phyloP scores from a whole-genome alignment of 805 yeast species.

The Tetrapisispora iriomotensis region DNA sequence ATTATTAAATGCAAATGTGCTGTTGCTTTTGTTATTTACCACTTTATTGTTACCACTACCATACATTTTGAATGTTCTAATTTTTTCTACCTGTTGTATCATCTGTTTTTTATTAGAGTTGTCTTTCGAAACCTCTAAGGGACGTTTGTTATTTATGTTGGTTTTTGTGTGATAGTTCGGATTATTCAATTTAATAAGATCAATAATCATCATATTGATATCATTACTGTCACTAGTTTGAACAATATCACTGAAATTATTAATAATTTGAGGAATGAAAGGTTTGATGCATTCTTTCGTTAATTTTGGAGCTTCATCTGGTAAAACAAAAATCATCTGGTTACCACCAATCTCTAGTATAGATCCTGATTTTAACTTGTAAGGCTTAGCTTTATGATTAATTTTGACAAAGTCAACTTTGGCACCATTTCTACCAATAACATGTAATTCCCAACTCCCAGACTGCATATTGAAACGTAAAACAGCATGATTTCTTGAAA shows the following conservation, averaged over 20 bases:
- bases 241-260: background rate
- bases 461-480: constrained; percentile 64
- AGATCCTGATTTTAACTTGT: constrained; percentile 68
- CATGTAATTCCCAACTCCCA: constrained; percentile 75
- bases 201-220: background rate
- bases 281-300: constrained; percentile 31
- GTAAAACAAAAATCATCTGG: constrained; percentile 96
- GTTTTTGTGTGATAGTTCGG: no score
- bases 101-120: constrained; percentile 5
- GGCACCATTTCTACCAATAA: constrained; percentile 87
- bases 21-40: constrained; percentile 1
- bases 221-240: background rate
- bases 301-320: constrained; percentile 70
- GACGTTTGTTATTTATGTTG: background rate
- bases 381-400: constrained; percentile 32
- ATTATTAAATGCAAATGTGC: background rate
- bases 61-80: constrained; percentile 28
- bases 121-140: background rate
- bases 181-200: background rate
- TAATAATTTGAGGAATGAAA: constrained; percentile 26
- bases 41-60: constrained; percentile 11
- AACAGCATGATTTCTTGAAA: constrained; percentile 82
- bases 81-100: constrained; percentile 14
- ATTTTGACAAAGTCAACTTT: constrained; percentile 60
- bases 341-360: constrained; percentile 91